phyloP scores from a whole-genome alignment of 495 filamentous ascomycete species.

The Xylaria cubensis region DNA sequence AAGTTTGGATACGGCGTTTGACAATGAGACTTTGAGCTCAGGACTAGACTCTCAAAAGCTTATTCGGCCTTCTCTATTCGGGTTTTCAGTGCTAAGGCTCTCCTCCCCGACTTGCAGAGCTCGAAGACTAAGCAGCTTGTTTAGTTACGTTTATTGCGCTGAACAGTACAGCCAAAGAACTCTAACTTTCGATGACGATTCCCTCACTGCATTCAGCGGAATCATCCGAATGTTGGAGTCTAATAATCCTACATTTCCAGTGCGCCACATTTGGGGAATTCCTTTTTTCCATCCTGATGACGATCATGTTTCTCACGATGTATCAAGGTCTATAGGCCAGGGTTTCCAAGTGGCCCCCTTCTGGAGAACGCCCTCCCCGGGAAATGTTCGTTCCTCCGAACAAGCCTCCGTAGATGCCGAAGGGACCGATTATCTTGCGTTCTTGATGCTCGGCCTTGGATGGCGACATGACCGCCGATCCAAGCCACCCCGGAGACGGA shows the following conservation, averaged over 20 bases:
- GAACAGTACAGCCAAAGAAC: constrained; percentile 34
- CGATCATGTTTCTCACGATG: not conserved
- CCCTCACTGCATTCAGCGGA: constrained; percentile 36
- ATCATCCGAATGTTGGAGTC: constrained; percentile 27
- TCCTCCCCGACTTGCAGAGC: not conserved
- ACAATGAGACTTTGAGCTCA: not conserved
- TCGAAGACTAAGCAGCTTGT: not conserved
- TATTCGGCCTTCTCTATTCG: not conserved
- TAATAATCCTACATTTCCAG: not conserved
- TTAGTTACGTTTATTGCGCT: constrained; percentile 11
- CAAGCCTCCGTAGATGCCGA: not conserved
- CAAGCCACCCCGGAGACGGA: constrained; percentile 30
- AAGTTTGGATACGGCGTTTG: constrained; percentile 10
- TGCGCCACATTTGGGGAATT: constrained; percentile 23
- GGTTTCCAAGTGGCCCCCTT: not conserved
- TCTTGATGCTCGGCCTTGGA: constrained; percentile 15
- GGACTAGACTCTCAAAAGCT: not conserved
- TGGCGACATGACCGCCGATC: constrained; percentile 16
- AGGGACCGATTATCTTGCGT: constrained; percentile 4
- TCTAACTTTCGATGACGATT: constrained; percentile 35
- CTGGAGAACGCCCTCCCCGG: not conserved
- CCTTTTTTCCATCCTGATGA: constrained; percentile 28
- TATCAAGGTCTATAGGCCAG: not conserved
- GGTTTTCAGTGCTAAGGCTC: not conserved
- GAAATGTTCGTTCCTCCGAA: not conserved